phyloP scores from a whole-genome alignment of 495 filamentous ascomycete species.

The Aspergillus biplanus region DNA sequence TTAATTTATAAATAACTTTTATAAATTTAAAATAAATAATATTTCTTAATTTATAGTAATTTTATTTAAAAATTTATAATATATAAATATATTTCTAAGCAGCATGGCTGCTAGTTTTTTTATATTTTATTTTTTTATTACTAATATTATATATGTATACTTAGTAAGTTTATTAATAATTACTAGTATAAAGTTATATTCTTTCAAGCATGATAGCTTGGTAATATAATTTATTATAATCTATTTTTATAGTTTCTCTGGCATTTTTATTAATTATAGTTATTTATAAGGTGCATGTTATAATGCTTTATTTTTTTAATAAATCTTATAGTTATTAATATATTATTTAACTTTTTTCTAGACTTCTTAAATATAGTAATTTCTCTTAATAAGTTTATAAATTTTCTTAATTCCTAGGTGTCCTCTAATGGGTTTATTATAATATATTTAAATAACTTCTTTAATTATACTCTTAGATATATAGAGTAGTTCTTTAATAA shows the following conservation, averaged over 20 bases:
- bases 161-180: background rate
- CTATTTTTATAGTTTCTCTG: background rate
- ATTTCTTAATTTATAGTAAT: too few relatives aligned
- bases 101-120: too few relatives aligned
- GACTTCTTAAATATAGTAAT: too few relatives aligned
- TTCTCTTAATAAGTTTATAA: background rate
- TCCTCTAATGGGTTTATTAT: too few relatives aligned
- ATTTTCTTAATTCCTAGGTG: background rate
- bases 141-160: background rate
- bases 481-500: background rate
- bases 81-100: too few relatives aligned
- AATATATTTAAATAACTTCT: background rate
- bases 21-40: too few relatives aligned
- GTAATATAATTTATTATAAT: background rate
- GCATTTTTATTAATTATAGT: too few relatives aligned
- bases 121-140: background rate
- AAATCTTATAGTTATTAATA: background rate
- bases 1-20: too few relatives aligned
- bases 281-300: too few relatives aligned
- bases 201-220: too few relatives aligned
- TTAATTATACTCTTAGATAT: background rate
- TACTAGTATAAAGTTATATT: background rate
- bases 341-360: too few relatives aligned
- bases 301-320: background rate
- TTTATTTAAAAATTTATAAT: too few relatives aligned